Conservation (phyloP, 2,329 filamentous ascomycete species). For the Knufia fluminis region DNA sequence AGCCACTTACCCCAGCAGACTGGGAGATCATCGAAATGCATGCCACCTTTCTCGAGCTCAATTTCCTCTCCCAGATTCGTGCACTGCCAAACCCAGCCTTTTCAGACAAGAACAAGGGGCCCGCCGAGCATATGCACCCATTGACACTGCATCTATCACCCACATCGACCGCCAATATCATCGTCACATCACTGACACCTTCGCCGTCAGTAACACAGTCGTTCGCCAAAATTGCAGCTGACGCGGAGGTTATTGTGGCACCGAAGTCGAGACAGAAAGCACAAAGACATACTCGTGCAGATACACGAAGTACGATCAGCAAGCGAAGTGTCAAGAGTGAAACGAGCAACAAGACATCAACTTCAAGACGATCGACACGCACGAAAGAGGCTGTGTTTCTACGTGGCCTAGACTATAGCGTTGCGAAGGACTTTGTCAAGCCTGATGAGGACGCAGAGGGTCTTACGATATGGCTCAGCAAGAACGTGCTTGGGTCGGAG, state of each 20-base stretch:
- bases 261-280: constrained; percentile 75
- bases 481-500: constrained; percentile 62
- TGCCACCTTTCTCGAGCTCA: constrained; percentile 88
- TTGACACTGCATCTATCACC: constrained; percentile 88
- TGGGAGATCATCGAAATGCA: constrained; percentile 98
- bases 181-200: constrained; percentile 73
- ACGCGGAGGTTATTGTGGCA: constrained; percentile 94
- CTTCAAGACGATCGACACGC: constrained; percentile 9
- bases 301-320: constrained; percentile 72
- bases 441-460: constrained; percentile 39
- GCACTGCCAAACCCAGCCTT: constrained; percentile 80
- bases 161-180: constrained; percentile 88
- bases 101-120: constrained; percentile 37
- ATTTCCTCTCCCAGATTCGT: constrained; percentile 84
- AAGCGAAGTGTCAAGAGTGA: constrained; percentile 66
- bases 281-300: constrained; percentile 53
- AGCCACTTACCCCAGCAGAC: constrained; percentile 86
- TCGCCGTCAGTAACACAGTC: constrained; percentile 56
- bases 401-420: constrained; percentile 62
- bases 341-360: constrained; percentile 50
- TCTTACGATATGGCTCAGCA: constrained; percentile 76
- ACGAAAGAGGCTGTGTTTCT: constrained; percentile 51
- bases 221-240: constrained; percentile 86
- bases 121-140: constrained; percentile 57
- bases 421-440: constrained; percentile 70